Conservation (phyloP, 2,329 filamentous ascomycete species). For the Microcyclospora tardicrescens region DNA sequence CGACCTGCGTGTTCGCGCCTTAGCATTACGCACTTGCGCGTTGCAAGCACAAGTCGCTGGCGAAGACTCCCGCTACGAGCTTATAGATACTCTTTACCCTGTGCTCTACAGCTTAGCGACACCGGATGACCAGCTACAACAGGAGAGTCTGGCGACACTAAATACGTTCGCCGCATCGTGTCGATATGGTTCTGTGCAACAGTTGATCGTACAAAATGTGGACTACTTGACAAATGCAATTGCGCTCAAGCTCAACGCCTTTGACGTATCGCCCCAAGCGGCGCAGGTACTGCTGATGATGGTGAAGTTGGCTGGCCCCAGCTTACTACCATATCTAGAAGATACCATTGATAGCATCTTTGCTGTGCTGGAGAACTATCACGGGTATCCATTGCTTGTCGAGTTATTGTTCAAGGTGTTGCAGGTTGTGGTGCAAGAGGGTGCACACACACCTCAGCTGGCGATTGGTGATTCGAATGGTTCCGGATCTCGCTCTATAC, state of each 20-base stretch:
- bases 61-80: conserved; percentile 61
- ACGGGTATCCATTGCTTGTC: conserved; percentile 78
- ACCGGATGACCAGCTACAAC: conserved; percentile 50
- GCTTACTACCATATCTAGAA: conserved; percentile 74
- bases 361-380: conserved; percentile 82
- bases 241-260: conserved; percentile 74
- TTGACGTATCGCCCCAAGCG: conserved; percentile 82
- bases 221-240: conserved; percentile 96
- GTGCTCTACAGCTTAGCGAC: conserved; percentile 81
- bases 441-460: conserved; percentile 46
- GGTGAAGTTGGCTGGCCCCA: conserved; percentile 72
- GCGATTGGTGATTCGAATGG: conserved; percentile 13
- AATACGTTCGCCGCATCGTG: conserved; percentile 68
- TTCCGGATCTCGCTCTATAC: conserved; percentile 1
- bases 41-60: conserved; percentile 58
- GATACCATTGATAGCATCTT: conserved; percentile 88
- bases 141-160: conserved; percentile 70
- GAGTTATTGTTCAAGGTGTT: conserved; percentile 75
- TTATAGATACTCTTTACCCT: conserved; percentile 85
- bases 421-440: conserved; percentile 71
- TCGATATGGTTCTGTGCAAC: conserved; percentile 59
- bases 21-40: conserved; percentile 70
- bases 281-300: conserved; percentile 90
- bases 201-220: conserved; percentile 77
- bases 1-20: conserved; percentile 63